phyloP scores from a whole-genome alignment of 768 basidiomycete genomes.

The Trametes cinnabarina region DNA sequence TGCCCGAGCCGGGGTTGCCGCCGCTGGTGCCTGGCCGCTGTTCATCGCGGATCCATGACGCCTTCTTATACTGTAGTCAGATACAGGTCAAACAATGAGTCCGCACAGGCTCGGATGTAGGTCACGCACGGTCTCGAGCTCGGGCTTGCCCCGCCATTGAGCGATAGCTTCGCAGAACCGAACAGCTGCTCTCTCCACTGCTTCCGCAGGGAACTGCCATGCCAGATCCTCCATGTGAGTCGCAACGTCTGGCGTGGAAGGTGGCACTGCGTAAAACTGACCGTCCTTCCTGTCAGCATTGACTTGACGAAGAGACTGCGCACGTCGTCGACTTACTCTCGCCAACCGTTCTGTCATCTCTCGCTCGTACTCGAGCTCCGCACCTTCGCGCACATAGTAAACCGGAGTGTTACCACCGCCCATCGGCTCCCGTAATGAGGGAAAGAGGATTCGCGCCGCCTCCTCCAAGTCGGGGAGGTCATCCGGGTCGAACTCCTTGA shows the following conservation, averaged over 20 bases:
- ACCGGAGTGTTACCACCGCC: slow-evolving; percentile 35
- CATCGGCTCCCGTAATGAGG: slow-evolving; percentile 32
- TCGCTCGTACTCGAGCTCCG: slow-evolving; percentile 68
- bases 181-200: slow-evolving; percentile 73
- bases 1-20: slow-evolving; percentile 7
- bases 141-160: slow-evolving; percentile 82
- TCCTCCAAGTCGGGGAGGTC: slow-evolving; percentile 68
- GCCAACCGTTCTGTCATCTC: slow-evolving; percentile 74
- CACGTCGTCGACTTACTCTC: slow-evolving; percentile 47
- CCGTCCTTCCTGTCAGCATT: slow-evolving; percentile 1
- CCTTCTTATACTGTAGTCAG: slow-evolving; percentile 30
- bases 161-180: slow-evolving; percentile 81
- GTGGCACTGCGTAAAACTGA: slow-evolving; percentile 77
- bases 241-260: slow-evolving; percentile 67
- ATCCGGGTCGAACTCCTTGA: slow-evolving; percentile 69
- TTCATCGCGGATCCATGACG: slow-evolving; percentile 49
- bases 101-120: no score
- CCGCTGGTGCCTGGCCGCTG: slow-evolving; percentile 39
- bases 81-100: no score
- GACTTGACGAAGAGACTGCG: neutral
- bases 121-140: slow-evolving; percentile 64
- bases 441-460: slow-evolving; percentile 69
- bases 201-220: slow-evolving; percentile 78
- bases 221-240: slow-evolving; percentile 79
- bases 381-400: slow-evolving; percentile 38